Conservation (phyloP, 768 basidiomycete species). For the Pulveroboletus sp. region DNA sequence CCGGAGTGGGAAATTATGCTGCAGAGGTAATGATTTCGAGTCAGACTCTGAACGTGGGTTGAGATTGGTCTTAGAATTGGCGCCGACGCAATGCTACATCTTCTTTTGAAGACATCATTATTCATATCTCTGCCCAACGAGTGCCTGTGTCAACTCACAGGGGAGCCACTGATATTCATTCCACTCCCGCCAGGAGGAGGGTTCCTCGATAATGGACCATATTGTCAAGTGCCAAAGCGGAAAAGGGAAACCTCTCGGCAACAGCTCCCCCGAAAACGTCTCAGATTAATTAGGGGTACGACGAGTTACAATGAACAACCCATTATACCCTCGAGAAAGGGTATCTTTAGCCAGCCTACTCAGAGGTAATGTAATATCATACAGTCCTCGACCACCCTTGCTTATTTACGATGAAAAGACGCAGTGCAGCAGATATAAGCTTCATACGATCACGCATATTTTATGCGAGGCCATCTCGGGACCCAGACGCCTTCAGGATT, state of each 20-base stretch:
- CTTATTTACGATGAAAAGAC: slow-evolving; percentile 25
- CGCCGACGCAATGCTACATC: slow-evolving; percentile 67
- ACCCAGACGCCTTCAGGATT: slow-evolving; percentile 47
- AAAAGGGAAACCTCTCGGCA: slow-evolving; percentile 17
- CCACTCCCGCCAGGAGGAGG: slow-evolving; percentile 22
- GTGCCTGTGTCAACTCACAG: slow-evolving; percentile 81
- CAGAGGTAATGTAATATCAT: slow-evolving; percentile 15
- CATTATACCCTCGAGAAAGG: slow-evolving; percentile 5
- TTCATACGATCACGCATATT: slow-evolving; percentile 58
- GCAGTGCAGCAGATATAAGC: slow-evolving; percentile 46
- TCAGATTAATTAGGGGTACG: slow-evolving; percentile 8
- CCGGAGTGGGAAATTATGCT: slow-evolving; percentile 65
- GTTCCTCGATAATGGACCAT: slow-evolving; percentile 8
- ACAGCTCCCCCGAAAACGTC: slow-evolving; percentile 27
- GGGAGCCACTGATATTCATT: slow-evolving; percentile 55
- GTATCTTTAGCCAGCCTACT: slow-evolving; percentile 6
- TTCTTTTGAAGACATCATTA: slow-evolving; percentile 69
- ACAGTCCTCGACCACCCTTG: not conserved
- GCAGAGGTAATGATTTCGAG: slow-evolving; percentile 41
- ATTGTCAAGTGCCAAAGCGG: slow-evolving; percentile 14
- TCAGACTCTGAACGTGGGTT: not conserved
- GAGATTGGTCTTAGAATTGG: slow-evolving; percentile 54
- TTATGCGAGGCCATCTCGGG: slow-evolving; percentile 55
- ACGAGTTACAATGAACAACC: slow-evolving; percentile 2
- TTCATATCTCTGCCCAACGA: slow-evolving; percentile 79